phyloP scores from a whole-genome alignment of 2,329 filamentous ascomycete species.

The Penicillium frequentans region DNA sequence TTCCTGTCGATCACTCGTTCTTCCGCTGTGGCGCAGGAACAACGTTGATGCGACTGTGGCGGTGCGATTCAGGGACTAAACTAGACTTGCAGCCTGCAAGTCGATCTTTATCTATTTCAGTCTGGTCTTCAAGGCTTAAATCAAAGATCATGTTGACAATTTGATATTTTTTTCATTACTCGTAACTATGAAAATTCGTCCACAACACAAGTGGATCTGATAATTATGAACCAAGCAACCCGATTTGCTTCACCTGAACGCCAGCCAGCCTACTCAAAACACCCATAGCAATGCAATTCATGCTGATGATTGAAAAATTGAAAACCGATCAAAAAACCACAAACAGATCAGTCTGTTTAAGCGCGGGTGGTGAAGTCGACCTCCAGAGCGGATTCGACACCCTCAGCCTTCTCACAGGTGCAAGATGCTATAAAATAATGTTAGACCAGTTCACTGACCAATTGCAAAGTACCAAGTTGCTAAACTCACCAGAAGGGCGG shows the following conservation, averaged over 20 bases:
- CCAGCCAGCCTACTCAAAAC: constrained; percentile 1
- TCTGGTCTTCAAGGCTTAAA: background rate
- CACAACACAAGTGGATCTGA: background rate
- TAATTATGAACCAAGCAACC: constrained; percentile 1
- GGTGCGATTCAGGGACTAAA: constrained; percentile 14
- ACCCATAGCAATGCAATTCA: constrained; percentile 11
- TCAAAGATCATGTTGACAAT: background rate
- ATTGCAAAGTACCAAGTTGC: background rate
- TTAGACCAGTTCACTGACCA: background rate
- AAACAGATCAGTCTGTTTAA: constrained; percentile 4
- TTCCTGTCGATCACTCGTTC: constrained; percentile 28
- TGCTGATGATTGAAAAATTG: background rate
- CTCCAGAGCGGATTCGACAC: constrained; percentile 66
- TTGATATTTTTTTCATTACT: background rate
- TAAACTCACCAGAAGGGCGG: constrained; percentile 64
- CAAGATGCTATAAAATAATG: constrained; percentile 57
- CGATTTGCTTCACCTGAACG: constrained; percentile 1
- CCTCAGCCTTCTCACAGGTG: constrained; percentile 76
- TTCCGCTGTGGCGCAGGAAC: constrained; percentile 28
- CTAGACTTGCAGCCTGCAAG: background rate
- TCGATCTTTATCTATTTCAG: constrained; percentile 1
- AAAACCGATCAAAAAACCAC: background rate
- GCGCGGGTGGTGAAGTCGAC: constrained; percentile 79
- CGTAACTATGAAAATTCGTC: background rate
- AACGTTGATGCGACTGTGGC: constrained; percentile 35